These are phyloP conservation scores for peach (Prunus persica) DNA, from an alignment of 306 rosid genomes.

Conservation along the genomic window Prunus_persica_NCBIv2 NC_034011.1:2767001-2767500, in stretches of 20 bases:
- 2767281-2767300: conserved; percentile 49
- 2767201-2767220: not conserved
- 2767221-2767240: conserved; percentile 4
- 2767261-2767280: conserved; percentile 50
- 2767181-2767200: not conserved
- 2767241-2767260: conserved; percentile 5
- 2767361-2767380: not conserved
- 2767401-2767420: not conserved
- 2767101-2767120: not conserved
- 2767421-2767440: not conserved
- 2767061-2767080: no score
- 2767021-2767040: not conserved
- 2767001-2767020: no score
- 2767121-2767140: not conserved
- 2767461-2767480: not conserved
- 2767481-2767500: not conserved
- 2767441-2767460: not conserved
- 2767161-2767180: not conserved
- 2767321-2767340: not conserved
- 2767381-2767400: not conserved
- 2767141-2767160: not conserved
- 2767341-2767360: not conserved
- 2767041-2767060: not conserved
- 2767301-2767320: conserved; percentile 46
- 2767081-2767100: not conserved